A percentile compares a stretch with the other conserved stretches of the same genome.
Evolutionary conservation across 129 eudicot genomes (phyloP).

Genomic region (Helianthus tuberosus): DNA sequence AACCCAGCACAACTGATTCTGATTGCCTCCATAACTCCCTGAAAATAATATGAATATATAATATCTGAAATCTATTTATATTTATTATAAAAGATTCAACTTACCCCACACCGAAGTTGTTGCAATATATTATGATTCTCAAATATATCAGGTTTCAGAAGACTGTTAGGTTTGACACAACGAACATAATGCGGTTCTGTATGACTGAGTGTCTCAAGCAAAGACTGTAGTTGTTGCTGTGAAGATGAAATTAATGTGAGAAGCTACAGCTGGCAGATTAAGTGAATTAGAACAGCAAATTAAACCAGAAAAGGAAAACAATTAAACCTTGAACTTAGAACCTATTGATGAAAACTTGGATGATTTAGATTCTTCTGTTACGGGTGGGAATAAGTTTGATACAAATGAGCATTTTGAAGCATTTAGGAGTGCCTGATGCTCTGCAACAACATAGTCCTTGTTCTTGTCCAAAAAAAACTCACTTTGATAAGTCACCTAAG

Average conservation of each 20-base stretch:
- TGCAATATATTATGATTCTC: conserved; percentile 84
- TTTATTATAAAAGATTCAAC: conserved; percentile 16
- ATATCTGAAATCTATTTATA: conserved; percentile 3
- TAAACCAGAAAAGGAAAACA: not conserved
- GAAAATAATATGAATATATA: conserved; percentile 25
- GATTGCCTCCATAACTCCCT: conserved; percentile 99
- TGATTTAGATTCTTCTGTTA: conserved; percentile 73
- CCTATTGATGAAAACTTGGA: conserved; percentile 93
- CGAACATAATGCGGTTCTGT: conserved; percentile 96
- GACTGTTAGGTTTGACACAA: conserved; percentile 90
- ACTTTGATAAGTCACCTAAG: conserved; percentile 93
- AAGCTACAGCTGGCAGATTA: not conserved
- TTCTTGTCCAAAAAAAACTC: conserved; percentile 87
- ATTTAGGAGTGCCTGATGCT: conserved; percentile 85
- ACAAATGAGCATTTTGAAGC: conserved; percentile 86
- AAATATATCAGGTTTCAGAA: conserved; percentile 81
- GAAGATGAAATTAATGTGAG: conserved; percentile 10
- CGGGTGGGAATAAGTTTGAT: conserved; percentile 75
- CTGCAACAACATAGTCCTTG: conserved; percentile 92
- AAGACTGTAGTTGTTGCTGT: conserved; percentile 91
- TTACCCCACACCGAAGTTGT: conserved; percentile 98
- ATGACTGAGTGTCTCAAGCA: conserved; percentile 89
- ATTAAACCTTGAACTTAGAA: conserved; percentile 64
- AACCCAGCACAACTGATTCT: conserved; percentile 94
- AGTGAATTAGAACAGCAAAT: conserved; percentile 9